Base-by-base conservation (phyloP, 768 basidiomycete species). In the Favolaschia claudopus region DNA sequence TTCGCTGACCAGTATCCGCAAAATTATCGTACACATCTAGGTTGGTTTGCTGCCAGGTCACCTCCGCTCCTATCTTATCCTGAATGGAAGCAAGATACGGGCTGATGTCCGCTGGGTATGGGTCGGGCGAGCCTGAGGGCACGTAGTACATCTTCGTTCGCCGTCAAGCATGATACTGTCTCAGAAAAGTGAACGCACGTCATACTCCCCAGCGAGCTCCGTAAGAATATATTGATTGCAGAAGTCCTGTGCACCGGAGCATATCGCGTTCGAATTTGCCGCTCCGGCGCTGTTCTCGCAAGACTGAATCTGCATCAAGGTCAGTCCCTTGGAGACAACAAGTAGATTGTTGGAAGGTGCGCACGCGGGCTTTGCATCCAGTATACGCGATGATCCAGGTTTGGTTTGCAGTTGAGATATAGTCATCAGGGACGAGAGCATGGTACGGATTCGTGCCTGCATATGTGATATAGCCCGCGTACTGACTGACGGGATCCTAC, bases 151-250 rank as follows among this genome's bases (percentile, higher is more conserved):
- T 69, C 78, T 79, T 39, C 5, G 46, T 8, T n/a, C 22, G 15
- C 9, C 45, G 33, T 9, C 20, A 56, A 45, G 6, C 36, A 19
- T 38, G n/a, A 34, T 20, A 2, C n/a, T 1, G 42, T 27, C 29
- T 14, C 29, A 6, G 22, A 24, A 24, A 22, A 24, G 9, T 38
- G 20, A 20, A 65, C 76, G 25, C 61, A 82, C 83, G 67, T 88
- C 84, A 59, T 74, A 86, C 66, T 81, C 73, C 32, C 87, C 86
- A 12, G 77, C 79, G 34, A 87, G 76, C 25, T 83, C 82, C 0
- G 76, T 77, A 3, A 88, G 72, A 48, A 89, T 80, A 40, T 81
- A 69, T 62, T 75, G 77, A 70, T 88, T 87, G 74, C 88, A 89
- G 73, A 70, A 85, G 44, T 64, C 74, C 68, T 88, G 86, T 5